These are phyloP conservation scores for Ustilago cynodontis DNA, from an alignment of 1,284 basidiomycete species.

Conservation along the genomic window DNA sequence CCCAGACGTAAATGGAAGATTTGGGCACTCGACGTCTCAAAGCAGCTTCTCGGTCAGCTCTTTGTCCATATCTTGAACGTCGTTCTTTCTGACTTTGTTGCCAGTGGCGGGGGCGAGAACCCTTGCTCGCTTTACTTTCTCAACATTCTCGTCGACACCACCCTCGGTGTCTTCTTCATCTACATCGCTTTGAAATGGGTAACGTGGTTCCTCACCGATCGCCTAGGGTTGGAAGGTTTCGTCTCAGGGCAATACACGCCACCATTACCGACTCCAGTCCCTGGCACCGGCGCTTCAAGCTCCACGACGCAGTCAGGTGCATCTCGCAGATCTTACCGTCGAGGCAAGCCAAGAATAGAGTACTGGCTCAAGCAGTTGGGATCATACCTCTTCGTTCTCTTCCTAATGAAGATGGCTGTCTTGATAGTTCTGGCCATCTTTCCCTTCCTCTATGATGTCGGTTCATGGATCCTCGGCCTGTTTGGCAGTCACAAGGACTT, in stretches of 20 bases:
- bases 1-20: constrained; percentile 90
- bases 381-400: constrained; percentile 83
- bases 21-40: constrained; percentile 75
- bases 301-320: constrained; percentile 14
- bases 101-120: constrained; percentile 52
- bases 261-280: constrained; percentile 19
- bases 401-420: constrained; percentile 87
- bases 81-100: constrained; percentile 71
- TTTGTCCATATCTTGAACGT: constrained; percentile 90
- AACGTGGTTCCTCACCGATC: constrained; percentile 79
- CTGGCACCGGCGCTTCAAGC: constrained; percentile 6
- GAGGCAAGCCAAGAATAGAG: constrained; percentile 55
- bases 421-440: constrained; percentile 78
- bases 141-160: constrained; percentile 94
- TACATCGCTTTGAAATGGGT: constrained; percentile 81
- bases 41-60: constrained; percentile 91
- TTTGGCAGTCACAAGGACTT: constrained; percentile 74
- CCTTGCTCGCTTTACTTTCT: constrained; percentile 80
- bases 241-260: constrained; percentile 82
- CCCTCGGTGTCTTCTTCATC: constrained; percentile 86
- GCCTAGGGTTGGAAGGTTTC: constrained; percentile 80
- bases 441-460: constrained; percentile 78
- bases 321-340: constrained; percentile 16
- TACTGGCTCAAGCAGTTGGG: constrained; percentile 87
- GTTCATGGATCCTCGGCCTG: constrained; percentile 86